A percentile compares a stretch with the other conserved stretches of the same genome.
Evolutionary conservation across 805 yeast species (phyloP).

Genomic region (Yamadazyma akitaensis): DNA sequence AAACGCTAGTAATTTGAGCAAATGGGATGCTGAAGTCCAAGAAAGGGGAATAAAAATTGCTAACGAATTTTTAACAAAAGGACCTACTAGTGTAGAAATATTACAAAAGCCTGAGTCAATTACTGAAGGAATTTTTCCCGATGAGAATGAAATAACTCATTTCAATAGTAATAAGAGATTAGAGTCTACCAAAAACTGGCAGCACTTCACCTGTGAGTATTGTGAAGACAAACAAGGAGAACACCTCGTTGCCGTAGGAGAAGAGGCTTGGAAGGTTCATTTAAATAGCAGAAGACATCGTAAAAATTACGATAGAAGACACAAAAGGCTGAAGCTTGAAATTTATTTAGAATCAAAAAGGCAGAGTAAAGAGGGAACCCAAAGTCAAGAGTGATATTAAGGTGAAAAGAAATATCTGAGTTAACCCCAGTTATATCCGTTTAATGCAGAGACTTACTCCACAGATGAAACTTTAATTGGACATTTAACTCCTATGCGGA

Average conservation of each 20-base stretch:
- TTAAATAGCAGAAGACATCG: constrained; percentile 65
- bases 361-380: too few species aligned
- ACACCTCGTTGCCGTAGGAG: constrained; percentile 67
- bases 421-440: too few species aligned
- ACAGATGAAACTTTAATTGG: too few species aligned
- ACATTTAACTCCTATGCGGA: too few species aligned
- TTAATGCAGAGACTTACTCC: too few species aligned
- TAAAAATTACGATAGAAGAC: constrained; percentile 16
- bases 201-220: constrained; percentile 61
- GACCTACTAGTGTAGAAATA: constrained; percentile 23
- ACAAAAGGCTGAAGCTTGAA: constrained; percentile 1
- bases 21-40: constrained; percentile 60
- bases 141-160: constrained; percentile 15
- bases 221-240: constrained; percentile 59
- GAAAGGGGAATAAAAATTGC: constrained; percentile 54
- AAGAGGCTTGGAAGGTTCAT: constrained; percentile 67
- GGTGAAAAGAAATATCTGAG: too few species aligned
- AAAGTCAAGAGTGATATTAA: too few species aligned
- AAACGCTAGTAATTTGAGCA: constrained; percentile 68
- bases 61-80: constrained; percentile 26
- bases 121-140: constrained; percentile 22
- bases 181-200: constrained; percentile 48
- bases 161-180: constrained; percentile 37
- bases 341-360: neutral
- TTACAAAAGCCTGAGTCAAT: constrained; percentile 29